A percentile compares a stretch with the other conserved stretches of the same genome.
Evolutionary conservation across 495 filamentous ascomycete genomes (phyloP).

Genomic region (Penicillium verhagenii): DNA sequence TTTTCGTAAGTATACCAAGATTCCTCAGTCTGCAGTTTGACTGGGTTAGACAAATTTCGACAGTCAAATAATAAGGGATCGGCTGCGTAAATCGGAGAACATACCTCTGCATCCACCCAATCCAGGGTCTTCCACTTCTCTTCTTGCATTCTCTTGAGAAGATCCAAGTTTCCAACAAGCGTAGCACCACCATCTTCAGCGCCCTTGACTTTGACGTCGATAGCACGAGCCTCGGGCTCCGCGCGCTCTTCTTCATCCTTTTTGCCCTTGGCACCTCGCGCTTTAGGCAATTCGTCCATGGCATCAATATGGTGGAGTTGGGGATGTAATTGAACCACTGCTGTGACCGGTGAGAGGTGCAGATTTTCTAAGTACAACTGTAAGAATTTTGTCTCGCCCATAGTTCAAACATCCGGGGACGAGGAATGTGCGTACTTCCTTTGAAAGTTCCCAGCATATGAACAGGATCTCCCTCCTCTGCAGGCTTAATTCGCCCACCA

Average conservation of each 20-base stretch:
- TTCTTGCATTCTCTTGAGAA: conserved; percentile 60
- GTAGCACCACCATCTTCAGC: conserved; percentile 54
- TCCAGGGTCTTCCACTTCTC: conserved; percentile 64
- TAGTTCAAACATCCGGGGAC: background rate
- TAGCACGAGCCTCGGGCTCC: conserved; percentile 55
- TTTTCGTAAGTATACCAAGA: conserved; percentile 62
- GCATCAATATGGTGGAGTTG: conserved; percentile 78
- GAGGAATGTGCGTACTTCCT: conserved; percentile 46
- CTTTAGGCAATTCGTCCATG: conserved; percentile 48
- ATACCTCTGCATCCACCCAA: conserved; percentile 69
- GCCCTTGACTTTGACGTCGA: conserved; percentile 68
- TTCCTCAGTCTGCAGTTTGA: conserved; percentile 47
- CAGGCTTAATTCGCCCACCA: conserved; percentile 63
- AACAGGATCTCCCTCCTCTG: conserved; percentile 57
- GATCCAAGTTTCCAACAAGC: conserved; percentile 51
- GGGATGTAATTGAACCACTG: conserved; percentile 70
- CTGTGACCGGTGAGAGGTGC: conserved; percentile 65
- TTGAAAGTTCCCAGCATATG: conserved; percentile 74
- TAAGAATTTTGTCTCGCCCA: conserved; percentile 11
- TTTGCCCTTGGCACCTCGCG: conserved; percentile 34
- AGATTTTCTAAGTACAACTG: conserved; percentile 51
- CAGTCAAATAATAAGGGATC: background rate
- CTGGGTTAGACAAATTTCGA: conserved; percentile 16
- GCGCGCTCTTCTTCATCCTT: conserved; percentile 46
- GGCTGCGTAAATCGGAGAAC: conserved; percentile 7